These are phyloP conservation scores for Colletotrichum tabaci DNA, from an alignment of 2,329 filamentous ascomycete species.

Conservation along the genomic window DNA sequence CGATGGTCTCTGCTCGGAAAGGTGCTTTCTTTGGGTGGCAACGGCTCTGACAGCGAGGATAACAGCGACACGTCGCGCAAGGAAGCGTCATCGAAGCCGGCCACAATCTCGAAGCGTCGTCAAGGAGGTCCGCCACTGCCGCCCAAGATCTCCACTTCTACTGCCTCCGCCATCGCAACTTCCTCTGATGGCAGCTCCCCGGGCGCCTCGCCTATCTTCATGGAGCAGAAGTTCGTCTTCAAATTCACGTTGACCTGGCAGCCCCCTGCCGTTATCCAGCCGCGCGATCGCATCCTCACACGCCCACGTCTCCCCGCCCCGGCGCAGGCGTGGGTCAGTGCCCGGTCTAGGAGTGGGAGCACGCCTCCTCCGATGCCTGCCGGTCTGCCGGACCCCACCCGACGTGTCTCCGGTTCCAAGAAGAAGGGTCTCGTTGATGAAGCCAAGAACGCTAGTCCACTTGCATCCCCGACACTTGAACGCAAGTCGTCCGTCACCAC, in stretches of 20 bases:
- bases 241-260: slow-evolving; percentile 82
- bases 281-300: slow-evolving; percentile 74
- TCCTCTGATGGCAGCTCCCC: slow-evolving; percentile 67
- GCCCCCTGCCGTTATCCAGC: slow-evolving; percentile 65
- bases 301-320: slow-evolving; percentile 79
- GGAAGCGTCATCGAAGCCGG: slow-evolving; percentile 62
- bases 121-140: slow-evolving; percentile 51
- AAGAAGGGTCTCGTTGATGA: slow-evolving; percentile 64
- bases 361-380: slow-evolving; percentile 54
- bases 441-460: slow-evolving; percentile 64
- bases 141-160: slow-evolving; percentile 52
- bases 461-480: slow-evolving; percentile 51
- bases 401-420: slow-evolving; percentile 63
- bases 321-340: slow-evolving; percentile 75
- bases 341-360: slow-evolving; percentile 56
- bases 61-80: slow-evolving; percentile 66
- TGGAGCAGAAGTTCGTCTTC: slow-evolving; percentile 76
- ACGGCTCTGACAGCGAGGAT: slow-evolving; percentile 56
- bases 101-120: slow-evolving; percentile 23
- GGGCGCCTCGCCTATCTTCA: slow-evolving; percentile 69
- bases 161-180: slow-evolving; percentile 50
- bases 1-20: slow-evolving; percentile 76
- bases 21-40: slow-evolving; percentile 64
- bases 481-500: slow-evolving; percentile 43
- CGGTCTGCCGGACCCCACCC: slow-evolving; percentile 60